These are phyloP conservation scores for Pyricularia pennisetigena DNA, from an alignment of 2,329 filamentous ascomycete genomes.

Conservation along the genomic window DNA sequence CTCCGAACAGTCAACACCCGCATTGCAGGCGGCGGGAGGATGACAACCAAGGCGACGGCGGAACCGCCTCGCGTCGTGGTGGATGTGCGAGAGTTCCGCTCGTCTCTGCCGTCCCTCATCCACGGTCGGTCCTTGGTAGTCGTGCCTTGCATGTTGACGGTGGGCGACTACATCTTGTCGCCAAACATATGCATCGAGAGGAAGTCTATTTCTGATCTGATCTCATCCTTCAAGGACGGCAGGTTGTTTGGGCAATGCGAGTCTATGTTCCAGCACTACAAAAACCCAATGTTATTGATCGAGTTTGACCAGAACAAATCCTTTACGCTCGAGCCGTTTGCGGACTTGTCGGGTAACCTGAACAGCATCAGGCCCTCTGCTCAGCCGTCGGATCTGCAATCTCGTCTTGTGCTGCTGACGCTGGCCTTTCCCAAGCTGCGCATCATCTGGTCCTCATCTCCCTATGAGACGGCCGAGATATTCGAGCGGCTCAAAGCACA, in stretches of 20 bases:
- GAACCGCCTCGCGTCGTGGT: conserved; percentile 86
- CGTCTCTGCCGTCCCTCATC: conserved; percentile 79
- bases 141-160: conserved; percentile 90
- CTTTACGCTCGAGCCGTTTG: conserved; percentile 82
- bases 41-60: conserved; percentile 78
- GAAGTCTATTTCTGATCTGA: conserved; percentile 85
- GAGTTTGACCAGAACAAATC: conserved; percentile 97
- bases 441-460: conserved; percentile 88
- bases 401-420: conserved; percentile 84
- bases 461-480: conserved; percentile 95
- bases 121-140: conserved; percentile 84
- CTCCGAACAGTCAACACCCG: conserved; percentile 92
- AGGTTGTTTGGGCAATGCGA: conserved; percentile 88
- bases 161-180: conserved; percentile 91
- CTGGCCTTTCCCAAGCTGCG: conserved; percentile 83
- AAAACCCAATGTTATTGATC: conserved; percentile 80
- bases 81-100: conserved; percentile 93
- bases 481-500: conserved; percentile 89
- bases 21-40: conserved; percentile 83
- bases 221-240: conserved; percentile 85
- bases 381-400: conserved; percentile 66
- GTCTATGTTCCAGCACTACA: conserved; percentile 91
- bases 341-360: conserved; percentile 53
- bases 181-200: conserved; percentile 89
- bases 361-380: conserved; percentile 48